These are phyloP conservation scores for Alternaria sp. DNA, from an alignment of 2,329 filamentous ascomycete genomes.

Conservation along the genomic window DNA sequence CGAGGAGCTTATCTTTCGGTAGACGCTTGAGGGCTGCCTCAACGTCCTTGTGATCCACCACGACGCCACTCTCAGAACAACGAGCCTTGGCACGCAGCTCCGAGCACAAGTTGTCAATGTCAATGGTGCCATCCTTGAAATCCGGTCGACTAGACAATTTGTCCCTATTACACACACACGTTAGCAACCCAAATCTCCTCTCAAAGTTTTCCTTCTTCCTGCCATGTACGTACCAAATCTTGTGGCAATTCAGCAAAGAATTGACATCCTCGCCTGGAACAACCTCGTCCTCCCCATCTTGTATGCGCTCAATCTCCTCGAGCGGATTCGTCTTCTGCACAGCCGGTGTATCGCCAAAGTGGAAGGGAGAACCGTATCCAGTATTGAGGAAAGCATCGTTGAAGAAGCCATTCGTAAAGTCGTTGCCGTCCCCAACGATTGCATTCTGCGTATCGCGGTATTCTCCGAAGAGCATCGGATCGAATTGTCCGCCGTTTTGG, in stretches of 20 bases:
- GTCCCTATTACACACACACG: slow-evolving; percentile 68
- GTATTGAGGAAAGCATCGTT: slow-evolving; percentile 78
- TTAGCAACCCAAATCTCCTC: slow-evolving; percentile 35
- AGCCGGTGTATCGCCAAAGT: slow-evolving; percentile 62
- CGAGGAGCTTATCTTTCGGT: slow-evolving; percentile 38
- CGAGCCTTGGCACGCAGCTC: slow-evolving; percentile 96
- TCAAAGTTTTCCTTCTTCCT: too few species aligned
- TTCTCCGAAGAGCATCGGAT: slow-evolving; percentile 88
- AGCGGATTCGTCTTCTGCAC: slow-evolving; percentile 70
- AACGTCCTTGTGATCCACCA: slow-evolving; percentile 89
- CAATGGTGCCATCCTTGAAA: slow-evolving; percentile 89
- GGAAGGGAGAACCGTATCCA: slow-evolving; percentile 84
- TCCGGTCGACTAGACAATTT: slow-evolving; percentile 85
- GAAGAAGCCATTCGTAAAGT: slow-evolving; percentile 74
- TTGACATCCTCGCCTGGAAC: slow-evolving; percentile 67
- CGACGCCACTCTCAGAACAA: slow-evolving; percentile 88
- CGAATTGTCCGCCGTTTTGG: slow-evolving; percentile 86
- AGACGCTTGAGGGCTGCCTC: slow-evolving; percentile 65
- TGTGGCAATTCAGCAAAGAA: slow-evolving; percentile 81
- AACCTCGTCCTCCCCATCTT: slow-evolving; percentile 73
- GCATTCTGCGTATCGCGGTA: slow-evolving; percentile 92
- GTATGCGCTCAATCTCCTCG: slow-evolving; percentile 77
- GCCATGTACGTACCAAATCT: slow-evolving; percentile 96
- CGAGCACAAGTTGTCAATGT: slow-evolving; percentile 90
- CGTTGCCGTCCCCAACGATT: slow-evolving; percentile 68